Base-by-base conservation (phyloP, 2,329 filamentous ascomycete species). In the Fusarium chaquense region DNA sequence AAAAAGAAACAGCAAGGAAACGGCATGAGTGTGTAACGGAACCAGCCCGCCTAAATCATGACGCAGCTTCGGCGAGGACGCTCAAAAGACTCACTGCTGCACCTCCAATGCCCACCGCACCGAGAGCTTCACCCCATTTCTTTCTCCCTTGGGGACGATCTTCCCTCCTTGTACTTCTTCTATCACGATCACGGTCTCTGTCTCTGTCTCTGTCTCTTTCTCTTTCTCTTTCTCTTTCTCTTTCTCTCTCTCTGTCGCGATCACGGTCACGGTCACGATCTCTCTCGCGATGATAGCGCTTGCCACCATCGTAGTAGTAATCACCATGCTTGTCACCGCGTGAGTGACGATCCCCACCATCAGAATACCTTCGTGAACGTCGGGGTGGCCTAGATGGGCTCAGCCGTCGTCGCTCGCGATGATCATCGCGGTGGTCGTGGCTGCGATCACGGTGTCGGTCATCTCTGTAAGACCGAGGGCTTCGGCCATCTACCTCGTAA, bases 41-140 rank as follows among this genome's bases (percentile, higher is more conserved):
- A 22, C 55, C 58, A 44, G 59, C 41, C 70, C 68, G 59, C 41
- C 38, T 12, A 26, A 28, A 63, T 65, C 47, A 67, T 12, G 75
- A 76, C 6, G 86, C 87, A 28, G 87, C 87, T 74, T 90, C 87
- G 6, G 85, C 83, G 33, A 90, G 77, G 2, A 89, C 86, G 56
- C 84, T 85, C 46, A 90, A 72, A 64, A 90, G 76, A 55, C 86
- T 88, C 4, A 84, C 87, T 1, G 88, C 87, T 0, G 87, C 87
- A 12, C 88, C 86, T 6, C 88, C 88, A 32, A 90, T 85, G 2
- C 88, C 85, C 7, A 87, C 88, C 1, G 85, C 86, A 3, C 84
- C 83, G 6, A 89, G 80, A 18, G 86, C 84, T 67, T 88, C 86
- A 49, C 84, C 84, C 77, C 84, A 84, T 15, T 79, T 80, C 71